A percentile compares a stretch with the other conserved stretches of the same genome.
These are phyloP conservation scores for Verticillium klebahnii DNA, from an alignment of 2,329 filamentous ascomycete genomes.

Conservation along the genomic window DNA sequence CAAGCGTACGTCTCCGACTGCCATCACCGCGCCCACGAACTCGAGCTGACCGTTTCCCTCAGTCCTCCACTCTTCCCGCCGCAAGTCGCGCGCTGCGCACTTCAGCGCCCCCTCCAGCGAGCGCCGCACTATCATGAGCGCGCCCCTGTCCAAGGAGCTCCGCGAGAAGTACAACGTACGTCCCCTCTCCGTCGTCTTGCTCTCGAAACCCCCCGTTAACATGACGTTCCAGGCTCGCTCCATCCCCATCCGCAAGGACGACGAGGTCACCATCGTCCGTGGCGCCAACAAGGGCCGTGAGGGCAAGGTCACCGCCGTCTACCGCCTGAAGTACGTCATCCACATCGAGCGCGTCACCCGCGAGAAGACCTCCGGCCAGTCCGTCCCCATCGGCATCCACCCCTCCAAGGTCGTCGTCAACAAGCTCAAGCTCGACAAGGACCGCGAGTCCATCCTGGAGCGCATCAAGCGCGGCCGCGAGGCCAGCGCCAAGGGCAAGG, in stretches of 20 bases:
- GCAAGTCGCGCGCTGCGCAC: conserved; percentile 99
- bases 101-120: conserved; percentile 92
- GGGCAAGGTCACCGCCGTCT: conserved; percentile 96
- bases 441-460: conserved; percentile 83
- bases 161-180: conserved; percentile 98
- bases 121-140: conserved; percentile 96
- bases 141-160: conserved; percentile 92
- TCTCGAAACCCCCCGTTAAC: background rate
- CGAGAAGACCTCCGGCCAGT: conserved; percentile 97
- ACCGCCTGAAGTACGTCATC: conserved; percentile 96
- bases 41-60: conserved; percentile 6
- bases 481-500: conserved; percentile 67
- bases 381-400: conserved; percentile 89
- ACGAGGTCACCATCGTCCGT: conserved; percentile 89
- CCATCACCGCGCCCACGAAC: background rate
- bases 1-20: conserved; percentile 38
- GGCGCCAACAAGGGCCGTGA: conserved; percentile 96
- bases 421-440: conserved; percentile 98
- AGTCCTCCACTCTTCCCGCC: conserved; percentile 77
- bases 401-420: conserved; percentile 97
- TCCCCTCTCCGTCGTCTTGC: conserved; percentile 9
- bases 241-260: conserved; percentile 96
- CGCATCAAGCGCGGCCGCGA: conserved; percentile 79
- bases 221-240: conserved; percentile 67
- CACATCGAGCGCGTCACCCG: conserved; percentile 95